Base-by-base conservation (phyloP, 2,329 filamentous ascomycete genomes). In the Venturia carpophila region DNA sequence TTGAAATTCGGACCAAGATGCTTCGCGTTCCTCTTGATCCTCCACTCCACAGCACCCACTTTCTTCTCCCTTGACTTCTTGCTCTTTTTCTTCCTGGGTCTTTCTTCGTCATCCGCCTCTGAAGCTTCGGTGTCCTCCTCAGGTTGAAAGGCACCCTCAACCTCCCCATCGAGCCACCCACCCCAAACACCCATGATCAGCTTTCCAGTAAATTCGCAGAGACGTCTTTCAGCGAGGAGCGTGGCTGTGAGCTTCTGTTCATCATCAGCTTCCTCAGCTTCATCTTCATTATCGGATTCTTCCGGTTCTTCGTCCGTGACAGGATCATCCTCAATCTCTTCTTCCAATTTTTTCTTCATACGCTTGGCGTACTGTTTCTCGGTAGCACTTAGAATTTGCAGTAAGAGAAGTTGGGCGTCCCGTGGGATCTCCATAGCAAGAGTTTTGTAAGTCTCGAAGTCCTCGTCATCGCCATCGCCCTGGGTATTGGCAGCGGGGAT, bases 1-100 rank as follows among this genome's bases (percentile, higher is more conserved):
- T 88, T 90, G 80, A 90, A 95, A 73, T 94, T 97, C 58, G 84
- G 80, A 2, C 94, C 94, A 3, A 99, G 82, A 72, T 85, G 87
- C n/a, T 79, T 80, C 72, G 88, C 88, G 76, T 99, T 97, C 69
- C 90, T 83, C 70, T 88, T 82, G 27, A 99, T 79, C 24, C 92
- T 83, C 70, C 85, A 84, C 68, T 84, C 84, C 43, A 96, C 81
- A 72, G 84, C 85, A 39, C 85, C 86, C 10, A 82, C 82, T 39
- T 84, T 78, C 13, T 82, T 77, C 7, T 69, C 68, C 17, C 60
- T 56, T 27, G 70, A 83, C 80, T 64, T 82, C 80, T 39, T 84
- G 79, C 52, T 84, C 73, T 27, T 79, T 79, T 67, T 84, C 78
- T 65, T 84, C 81, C 37, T 82, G 78, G 52, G 68, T 5, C 73